Conservation (phyloP, 78 protist genomes). For the Speleostelium caveatum region DNA sequence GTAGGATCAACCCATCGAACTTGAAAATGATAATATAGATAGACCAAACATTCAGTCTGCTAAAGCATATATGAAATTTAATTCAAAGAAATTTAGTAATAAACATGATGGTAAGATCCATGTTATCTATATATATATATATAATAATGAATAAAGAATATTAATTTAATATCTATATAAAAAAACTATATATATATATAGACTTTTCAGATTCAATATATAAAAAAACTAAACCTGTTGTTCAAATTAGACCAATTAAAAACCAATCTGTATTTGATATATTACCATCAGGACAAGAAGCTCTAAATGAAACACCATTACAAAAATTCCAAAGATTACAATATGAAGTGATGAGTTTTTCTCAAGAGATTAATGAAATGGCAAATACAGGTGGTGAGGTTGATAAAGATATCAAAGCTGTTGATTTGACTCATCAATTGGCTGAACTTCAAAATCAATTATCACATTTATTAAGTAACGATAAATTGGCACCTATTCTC, state of each 20-base stretch:
- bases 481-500: conserved; percentile 42
- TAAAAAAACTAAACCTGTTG: conserved; percentile 9
- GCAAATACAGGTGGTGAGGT: conserved; percentile 47
- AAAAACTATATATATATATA: background rate
- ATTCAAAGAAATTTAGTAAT: conserved; percentile 29
- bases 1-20: conserved; percentile 26
- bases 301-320: conserved; percentile 55
- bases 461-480: conserved; percentile 26
- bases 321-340: conserved; percentile 76
- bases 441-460: conserved; percentile 69
- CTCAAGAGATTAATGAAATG: conserved; percentile 34
- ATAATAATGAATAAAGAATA: background rate
- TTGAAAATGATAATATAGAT: conserved; percentile 54
- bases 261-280: conserved; percentile 54
- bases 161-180: background rate
- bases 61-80: conserved; percentile 43
- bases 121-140: background rate
- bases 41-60: conserved; percentile 38
- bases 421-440: conserved; percentile 55
- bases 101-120: conserved; percentile 13
- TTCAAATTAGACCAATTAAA: background rate
- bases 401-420: conserved; percentile 56
- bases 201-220: conserved; percentile 66
- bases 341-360: conserved; percentile 40
- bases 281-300: conserved; percentile 18